Conservation (phyloP, 1,284 basidiomycete genomes). For the Heterobasidion occidentale region DNA sequence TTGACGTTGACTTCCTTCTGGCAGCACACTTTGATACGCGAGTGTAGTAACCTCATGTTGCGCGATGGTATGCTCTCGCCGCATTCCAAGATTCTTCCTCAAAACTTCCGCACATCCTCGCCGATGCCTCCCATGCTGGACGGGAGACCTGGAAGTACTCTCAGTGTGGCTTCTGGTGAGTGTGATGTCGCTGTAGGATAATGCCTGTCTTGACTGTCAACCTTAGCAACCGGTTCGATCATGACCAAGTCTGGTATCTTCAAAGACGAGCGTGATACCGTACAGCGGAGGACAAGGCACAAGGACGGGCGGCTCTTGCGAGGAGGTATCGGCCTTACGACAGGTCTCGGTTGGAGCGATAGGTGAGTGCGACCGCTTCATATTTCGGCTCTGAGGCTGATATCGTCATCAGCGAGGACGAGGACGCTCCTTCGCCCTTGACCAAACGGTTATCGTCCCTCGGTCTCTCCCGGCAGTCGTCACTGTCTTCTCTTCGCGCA, state of each 20-base stretch:
- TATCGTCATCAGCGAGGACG: conserved; percentile 52
- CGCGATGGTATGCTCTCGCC: conserved; percentile 69
- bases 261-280: conserved; percentile 62
- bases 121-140: conserved; percentile 12
- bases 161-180: conserved; percentile 32
- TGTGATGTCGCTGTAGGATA: conserved; percentile 1
- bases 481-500: conserved; percentile 18
- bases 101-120: conserved; percentile 19
- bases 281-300: conserved; percentile 53
- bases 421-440: conserved; percentile 70
- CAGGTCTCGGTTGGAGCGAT: conserved; percentile 78
- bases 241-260: conserved; percentile 47
- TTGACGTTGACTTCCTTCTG: background rate
- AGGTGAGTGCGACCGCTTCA: conserved; percentile 35
- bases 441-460: conserved; percentile 55
- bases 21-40: conserved; percentile 1
- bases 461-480: conserved; percentile 37
- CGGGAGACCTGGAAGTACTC: conserved; percentile 29
- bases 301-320: conserved; percentile 60
- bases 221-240: background rate
- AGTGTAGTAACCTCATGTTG: conserved; percentile 59
- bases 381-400: background rate
- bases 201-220: background rate
- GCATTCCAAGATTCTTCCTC: conserved; percentile 57
- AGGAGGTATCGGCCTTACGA: conserved; percentile 72